Conservation (phyloP, 306 rosid species). For the Gastrolobium bilobum region DNA sequence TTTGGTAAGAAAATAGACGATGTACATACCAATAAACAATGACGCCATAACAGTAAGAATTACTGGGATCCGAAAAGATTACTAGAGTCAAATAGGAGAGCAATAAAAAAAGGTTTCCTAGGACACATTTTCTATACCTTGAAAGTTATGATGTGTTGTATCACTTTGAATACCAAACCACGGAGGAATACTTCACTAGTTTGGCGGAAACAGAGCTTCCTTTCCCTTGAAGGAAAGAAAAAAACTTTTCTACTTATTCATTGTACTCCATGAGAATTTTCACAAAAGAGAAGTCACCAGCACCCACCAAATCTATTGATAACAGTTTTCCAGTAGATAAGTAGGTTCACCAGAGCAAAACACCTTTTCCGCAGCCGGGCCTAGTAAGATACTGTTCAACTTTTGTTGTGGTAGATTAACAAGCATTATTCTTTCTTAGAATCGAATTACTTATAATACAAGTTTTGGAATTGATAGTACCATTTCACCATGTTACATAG, state of each 20-base stretch:
- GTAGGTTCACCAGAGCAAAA: slow-evolving; percentile 40
- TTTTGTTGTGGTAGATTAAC: slow-evolving; percentile 24
- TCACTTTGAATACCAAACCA: slow-evolving; percentile 32
- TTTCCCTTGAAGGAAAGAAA: slow-evolving; percentile 45
- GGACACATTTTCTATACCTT: slow-evolving; percentile 30
- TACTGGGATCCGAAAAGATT: slow-evolving; percentile 16
- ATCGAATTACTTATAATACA: slow-evolving; percentile 29
- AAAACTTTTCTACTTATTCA: slow-evolving; percentile 23
- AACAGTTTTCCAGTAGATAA: slow-evolving; percentile 37
- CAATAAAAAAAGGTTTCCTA: not conserved
- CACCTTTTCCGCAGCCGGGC: slow-evolving; percentile 38
- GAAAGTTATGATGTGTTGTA: slow-evolving; percentile 24
- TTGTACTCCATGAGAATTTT: slow-evolving; percentile 24
- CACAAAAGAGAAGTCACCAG: slow-evolving; percentile 43
- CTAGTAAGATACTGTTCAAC: slow-evolving; percentile 39
- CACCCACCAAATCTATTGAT: slow-evolving; percentile 40
- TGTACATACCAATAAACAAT: slow-evolving; percentile 24
- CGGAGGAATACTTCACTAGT: slow-evolving; percentile 39
- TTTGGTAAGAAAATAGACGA: slow-evolving; percentile 29
- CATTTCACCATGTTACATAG: slow-evolving; percentile 9
- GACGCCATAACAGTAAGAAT: not conserved
- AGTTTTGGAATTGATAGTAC: slow-evolving; percentile 31
- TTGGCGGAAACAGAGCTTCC: slow-evolving; percentile 45
- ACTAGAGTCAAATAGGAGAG: slow-evolving; percentile 25
- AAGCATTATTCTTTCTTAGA: slow-evolving; percentile 33